Evolutionary conservation across 345 rosid genomes (phyloP).

Genomic region (Excoecaria agallocha): DNA sequence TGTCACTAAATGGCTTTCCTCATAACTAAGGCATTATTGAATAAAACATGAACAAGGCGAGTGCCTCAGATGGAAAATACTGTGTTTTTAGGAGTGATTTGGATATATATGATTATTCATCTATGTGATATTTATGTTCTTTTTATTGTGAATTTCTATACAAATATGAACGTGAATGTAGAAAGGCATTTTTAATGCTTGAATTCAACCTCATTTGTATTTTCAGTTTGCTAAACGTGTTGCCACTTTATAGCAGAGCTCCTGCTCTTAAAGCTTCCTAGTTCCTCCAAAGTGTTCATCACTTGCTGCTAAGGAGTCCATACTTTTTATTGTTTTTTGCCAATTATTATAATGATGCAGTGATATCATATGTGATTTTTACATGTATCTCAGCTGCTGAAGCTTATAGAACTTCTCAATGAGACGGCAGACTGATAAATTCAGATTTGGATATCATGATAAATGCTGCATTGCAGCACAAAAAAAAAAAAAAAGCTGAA

Average conservation of each 20-base stretch:
- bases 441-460: too few species aligned
- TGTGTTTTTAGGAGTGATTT: background rate
- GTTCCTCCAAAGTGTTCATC: background rate
- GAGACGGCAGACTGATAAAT: too few species aligned
- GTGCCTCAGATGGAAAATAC: background rate
- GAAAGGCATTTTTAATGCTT: background rate
- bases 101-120: background rate
- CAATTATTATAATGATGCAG: background rate
- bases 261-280: background rate
- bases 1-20: conserved; percentile 43
- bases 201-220: background rate
- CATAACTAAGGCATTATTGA: background rate
- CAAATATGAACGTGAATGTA: background rate
- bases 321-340: background rate
- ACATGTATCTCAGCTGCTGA: too few species aligned
- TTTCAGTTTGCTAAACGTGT: background rate
- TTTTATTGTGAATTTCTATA: background rate
- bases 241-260: background rate
- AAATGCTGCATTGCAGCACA: too few species aligned
- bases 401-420: too few species aligned
- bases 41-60: background rate
- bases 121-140: background rate
- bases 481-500: too few species aligned
- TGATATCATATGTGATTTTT: too few species aligned
- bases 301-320: background rate